Evolutionary conservation across 108 stramenopile genomes (phyloP).

Genomic region (Hondaea fermentalgiana): DNA sequence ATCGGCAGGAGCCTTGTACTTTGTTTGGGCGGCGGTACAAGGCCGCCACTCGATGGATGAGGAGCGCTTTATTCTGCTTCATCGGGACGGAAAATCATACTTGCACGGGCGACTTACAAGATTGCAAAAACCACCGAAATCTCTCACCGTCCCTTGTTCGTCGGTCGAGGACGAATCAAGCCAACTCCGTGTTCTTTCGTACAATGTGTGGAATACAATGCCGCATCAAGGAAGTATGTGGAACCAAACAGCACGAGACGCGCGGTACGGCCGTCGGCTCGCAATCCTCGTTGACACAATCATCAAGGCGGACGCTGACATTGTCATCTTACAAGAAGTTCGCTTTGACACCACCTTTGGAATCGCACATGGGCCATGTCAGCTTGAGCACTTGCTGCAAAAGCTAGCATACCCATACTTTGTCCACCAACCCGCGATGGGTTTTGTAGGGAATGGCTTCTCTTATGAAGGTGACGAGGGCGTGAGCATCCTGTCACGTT

Average conservation of each 20-base stretch:
- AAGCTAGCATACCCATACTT: background rate
- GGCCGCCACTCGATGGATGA: background rate
- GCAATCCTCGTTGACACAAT: background rate
- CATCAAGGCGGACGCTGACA: background rate
- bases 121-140: too few species aligned
- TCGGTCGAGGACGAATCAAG: background rate
- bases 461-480: background rate
- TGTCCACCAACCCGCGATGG: constrained; percentile 9
- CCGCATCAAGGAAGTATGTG: background rate
- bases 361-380: background rate
- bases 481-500: background rate
- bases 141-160: background rate
- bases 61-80: background rate
- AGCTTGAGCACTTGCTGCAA: background rate
- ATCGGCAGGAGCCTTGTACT: background rate
- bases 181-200: background rate
- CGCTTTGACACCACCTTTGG: background rate
- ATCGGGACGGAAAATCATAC: background rate
- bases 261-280: background rate
- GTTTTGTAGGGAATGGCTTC: background rate
- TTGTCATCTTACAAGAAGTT: background rate
- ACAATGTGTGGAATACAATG: constrained; percentile 17
- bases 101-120: background rate
- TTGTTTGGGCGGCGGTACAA: background rate
- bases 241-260: background rate